phyloP scores from a whole-genome alignment of 192 early-diverging fungal species.

The Rhizophagus sp. region DNA sequence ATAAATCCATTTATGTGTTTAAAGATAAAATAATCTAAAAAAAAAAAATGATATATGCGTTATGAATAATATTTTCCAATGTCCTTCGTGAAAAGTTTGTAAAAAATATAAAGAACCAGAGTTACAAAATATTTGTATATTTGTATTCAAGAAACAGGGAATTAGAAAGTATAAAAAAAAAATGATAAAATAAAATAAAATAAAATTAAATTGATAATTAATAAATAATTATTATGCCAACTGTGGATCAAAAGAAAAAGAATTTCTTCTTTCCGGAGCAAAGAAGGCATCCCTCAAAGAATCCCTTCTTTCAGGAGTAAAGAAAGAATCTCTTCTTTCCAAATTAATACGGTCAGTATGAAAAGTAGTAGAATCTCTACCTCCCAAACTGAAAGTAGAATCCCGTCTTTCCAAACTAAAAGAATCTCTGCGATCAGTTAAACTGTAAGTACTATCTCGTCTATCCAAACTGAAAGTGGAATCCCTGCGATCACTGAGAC shows the following conservation, averaged over 20 bases:
- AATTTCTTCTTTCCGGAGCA: conserved; percentile 4
- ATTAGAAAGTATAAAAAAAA: neutral
- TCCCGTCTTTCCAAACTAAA: conserved; percentile 26
- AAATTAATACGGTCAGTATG: conserved; percentile 20
- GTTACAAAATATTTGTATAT: neutral
- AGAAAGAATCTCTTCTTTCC: conserved; percentile 21
- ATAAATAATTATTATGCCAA: conserved; percentile 18
- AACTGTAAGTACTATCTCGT: conserved; percentile 19
- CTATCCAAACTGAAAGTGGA: conserved; percentile 30
- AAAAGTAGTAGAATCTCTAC: conserved; percentile 6
- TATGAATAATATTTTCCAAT: conserved; percentile 31
- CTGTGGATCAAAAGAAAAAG: conserved; percentile 31
- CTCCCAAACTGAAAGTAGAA: conserved; percentile 20
- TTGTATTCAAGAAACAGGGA: neutral
- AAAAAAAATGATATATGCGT: conserved; percentile 30
- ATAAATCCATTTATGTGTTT: neutral
- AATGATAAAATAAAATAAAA: neutral
- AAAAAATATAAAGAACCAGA: neutral
- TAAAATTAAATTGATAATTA: neutral
- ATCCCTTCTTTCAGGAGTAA: conserved; percentile 24
- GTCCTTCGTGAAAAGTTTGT: conserved; percentile 26
- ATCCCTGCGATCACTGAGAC: conserved; percentile 25
- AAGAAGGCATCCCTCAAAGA: conserved; percentile 17
- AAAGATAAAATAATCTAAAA: neutral
- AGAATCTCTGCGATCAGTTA: conserved; percentile 26